Percentiles rank a stretch among this genome's conserved stretches.
Evolutionary conservation across 1,139 yeast genomes (phyloP).

Genomic region (Debaryomyces singareniensis): DNA sequence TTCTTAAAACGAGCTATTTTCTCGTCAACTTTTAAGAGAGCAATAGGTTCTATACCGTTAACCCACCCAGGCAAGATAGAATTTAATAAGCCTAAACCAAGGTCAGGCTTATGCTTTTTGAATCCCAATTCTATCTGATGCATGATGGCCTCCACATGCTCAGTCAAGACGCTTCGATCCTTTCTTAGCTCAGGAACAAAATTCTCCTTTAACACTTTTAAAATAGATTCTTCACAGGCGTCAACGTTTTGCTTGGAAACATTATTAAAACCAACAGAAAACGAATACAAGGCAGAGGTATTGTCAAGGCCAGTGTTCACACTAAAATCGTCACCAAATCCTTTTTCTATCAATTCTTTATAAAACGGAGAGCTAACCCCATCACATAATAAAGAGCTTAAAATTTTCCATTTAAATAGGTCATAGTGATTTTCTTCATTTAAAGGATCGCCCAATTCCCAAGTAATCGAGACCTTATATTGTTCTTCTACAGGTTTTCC

Average conservation of each 20-base stretch:
- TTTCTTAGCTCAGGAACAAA: constrained; percentile 36
- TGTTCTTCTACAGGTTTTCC: constrained; percentile 61
- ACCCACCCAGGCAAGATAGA: constrained; percentile 80
- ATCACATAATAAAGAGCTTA: constrained; percentile 70
- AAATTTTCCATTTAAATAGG: constrained; percentile 65
- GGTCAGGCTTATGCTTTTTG: constrained; percentile 84
- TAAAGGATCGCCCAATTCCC: constrained; percentile 75
- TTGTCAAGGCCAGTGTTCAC: constrained; percentile 87
- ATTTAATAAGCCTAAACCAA: constrained; percentile 75
- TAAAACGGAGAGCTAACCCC: constrained; percentile 92
- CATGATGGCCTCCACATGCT: constrained; percentile 73
- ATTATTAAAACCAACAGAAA: constrained; percentile 85
- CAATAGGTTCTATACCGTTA: constrained; percentile 68
- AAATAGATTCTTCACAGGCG: constrained; percentile 39
- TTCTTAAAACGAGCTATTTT: constrained; percentile 53
- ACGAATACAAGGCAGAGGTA: constrained; percentile 69
- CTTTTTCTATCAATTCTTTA: constrained; percentile 76
- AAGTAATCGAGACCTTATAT: constrained; percentile 74
- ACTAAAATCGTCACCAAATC: constrained; percentile 79
- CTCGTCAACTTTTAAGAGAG: constrained; percentile 58
- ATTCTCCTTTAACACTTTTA: constrained; percentile 27
- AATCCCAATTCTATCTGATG: constrained; percentile 82
- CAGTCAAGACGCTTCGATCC: constrained; percentile 43
- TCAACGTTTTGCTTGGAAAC: constrained; percentile 46
- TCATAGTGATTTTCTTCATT: constrained; percentile 49